These are phyloP conservation scores for Fraxinus sp. DNA, from an alignment of 305 asterid genomes.

Conservation along the genomic window DNA sequence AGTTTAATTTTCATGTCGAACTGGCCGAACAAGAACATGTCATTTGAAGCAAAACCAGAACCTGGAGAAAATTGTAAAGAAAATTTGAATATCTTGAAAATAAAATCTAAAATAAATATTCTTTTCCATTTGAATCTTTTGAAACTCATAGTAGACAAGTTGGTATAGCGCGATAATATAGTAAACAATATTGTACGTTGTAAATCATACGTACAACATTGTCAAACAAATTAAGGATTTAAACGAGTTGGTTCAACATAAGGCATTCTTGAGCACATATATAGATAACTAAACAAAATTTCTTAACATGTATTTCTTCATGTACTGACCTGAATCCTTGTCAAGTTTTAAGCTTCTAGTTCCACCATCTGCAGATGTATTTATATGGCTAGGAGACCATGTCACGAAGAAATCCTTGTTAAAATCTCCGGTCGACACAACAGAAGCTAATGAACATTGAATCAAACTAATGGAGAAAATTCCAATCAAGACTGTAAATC, in stretches of 20 bases:
- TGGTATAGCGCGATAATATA: not conserved
- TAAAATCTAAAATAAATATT: not conserved
- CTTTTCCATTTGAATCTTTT: not conserved
- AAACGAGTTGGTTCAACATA: not conserved
- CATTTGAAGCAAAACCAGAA: slow-evolving; percentile 64
- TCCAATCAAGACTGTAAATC: slow-evolving; percentile 8
- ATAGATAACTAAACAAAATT: not conserved
- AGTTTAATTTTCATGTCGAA: slow-evolving; percentile 73
- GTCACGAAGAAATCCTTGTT: slow-evolving; percentile 75
- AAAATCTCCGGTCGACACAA: slow-evolving; percentile 77
- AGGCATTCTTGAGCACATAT: not conserved
- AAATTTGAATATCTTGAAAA: not conserved
- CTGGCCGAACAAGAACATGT: slow-evolving; percentile 75
- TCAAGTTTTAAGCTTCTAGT: slow-evolving; percentile 59
- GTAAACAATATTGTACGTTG: not conserved
- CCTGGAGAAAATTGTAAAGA: slow-evolving; percentile 36
- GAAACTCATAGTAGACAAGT: not conserved
- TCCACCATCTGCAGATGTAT: slow-evolving; percentile 70
- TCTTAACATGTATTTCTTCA: not conserved
- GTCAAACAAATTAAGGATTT: not conserved
- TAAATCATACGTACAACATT: not conserved
- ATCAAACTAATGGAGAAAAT: slow-evolving; percentile 15
- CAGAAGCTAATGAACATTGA: slow-evolving; percentile 45
- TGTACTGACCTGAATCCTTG: slow-evolving; percentile 53
- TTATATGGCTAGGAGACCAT: slow-evolving; percentile 79